Evolutionary conservation across 129 eudicot species (phyloP).

Genomic region (Arctium minus): DNA sequence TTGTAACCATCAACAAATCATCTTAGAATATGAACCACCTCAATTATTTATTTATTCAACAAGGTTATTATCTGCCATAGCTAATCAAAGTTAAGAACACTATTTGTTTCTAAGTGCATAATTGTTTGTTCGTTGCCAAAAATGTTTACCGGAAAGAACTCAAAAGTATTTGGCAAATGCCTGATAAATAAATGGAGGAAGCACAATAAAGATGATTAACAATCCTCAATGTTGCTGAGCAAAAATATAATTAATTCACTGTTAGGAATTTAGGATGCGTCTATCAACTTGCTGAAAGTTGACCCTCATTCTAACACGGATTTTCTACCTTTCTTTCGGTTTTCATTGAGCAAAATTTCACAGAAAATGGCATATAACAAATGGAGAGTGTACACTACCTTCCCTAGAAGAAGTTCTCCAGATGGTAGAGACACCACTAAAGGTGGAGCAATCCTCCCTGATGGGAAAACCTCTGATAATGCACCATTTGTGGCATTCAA

Average conservation of each 20-base stretch:
- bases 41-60: neutral
- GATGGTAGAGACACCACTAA: constrained; percentile 92
- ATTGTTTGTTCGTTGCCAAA: constrained; percentile 1
- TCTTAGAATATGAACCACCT: neutral
- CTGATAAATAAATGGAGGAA: neutral
- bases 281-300: neutral
- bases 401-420: constrained; percentile 93
- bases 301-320: neutral
- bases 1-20: neutral
- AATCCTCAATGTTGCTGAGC: neutral
- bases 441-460: constrained; percentile 97
- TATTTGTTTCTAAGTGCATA: neutral
- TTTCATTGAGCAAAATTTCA: neutral
- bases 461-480: constrained; percentile 85
- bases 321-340: neutral
- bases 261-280: neutral
- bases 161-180: neutral
- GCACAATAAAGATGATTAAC: neutral
- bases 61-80: neutral
- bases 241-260: neutral
- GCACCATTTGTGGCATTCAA: constrained; percentile 79
- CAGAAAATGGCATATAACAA: neutral
- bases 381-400: constrained; percentile 45
- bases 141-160: neutral
- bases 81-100: neutral